These are phyloP conservation scores for Podaxis sp. DNA, from an alignment of 768 basidiomycete genomes.

Conservation along the genomic window DNA sequence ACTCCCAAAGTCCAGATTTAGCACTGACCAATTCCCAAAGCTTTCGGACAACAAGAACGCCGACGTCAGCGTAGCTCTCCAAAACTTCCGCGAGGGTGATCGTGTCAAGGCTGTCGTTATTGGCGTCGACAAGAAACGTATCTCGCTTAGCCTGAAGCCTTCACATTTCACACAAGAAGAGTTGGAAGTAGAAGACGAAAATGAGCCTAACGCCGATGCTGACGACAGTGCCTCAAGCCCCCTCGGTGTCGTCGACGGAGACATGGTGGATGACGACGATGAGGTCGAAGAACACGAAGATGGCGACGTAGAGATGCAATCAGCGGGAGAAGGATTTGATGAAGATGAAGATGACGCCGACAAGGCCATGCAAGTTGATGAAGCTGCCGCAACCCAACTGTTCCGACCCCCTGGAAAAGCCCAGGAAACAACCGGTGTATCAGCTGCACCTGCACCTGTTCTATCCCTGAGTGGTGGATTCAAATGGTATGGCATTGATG, in stretches of 20 bases:
- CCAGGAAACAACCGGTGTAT: constrained; percentile 10
- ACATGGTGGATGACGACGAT: constrained; percentile 15
- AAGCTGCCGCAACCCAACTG: constrained; percentile 27
- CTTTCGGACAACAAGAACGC: constrained; percentile 85
- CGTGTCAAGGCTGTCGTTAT: constrained; percentile 75
- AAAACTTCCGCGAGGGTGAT: constrained; percentile 83
- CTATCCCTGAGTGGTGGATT: constrained; percentile 61
- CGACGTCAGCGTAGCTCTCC: constrained; percentile 73
- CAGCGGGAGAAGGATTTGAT: not conserved
- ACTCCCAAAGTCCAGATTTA: not conserved
- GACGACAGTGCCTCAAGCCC: constrained; percentile 18
- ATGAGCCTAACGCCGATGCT: constrained; percentile 23
- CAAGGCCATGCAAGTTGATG: constrained; percentile 42
- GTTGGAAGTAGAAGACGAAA: constrained; percentile 30
- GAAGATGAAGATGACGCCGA: constrained; percentile 24
- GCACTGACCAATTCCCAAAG: constrained; percentile 32
- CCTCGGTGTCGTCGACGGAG: constrained; percentile 17
- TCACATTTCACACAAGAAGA: constrained; percentile 78
- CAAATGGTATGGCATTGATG: constrained; percentile 55
- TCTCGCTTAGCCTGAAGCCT: constrained; percentile 85
- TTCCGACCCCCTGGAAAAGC: constrained; percentile 12
- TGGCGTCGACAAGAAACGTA: constrained; percentile 69
- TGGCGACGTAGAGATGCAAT: constrained; percentile 11
- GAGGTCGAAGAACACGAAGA: constrained; percentile 15
- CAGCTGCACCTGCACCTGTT: constrained; percentile 24